Percentiles rank a stretch among this genome's conserved stretches.
These are phyloP conservation scores for Diaporthe helianthi DNA, from an alignment of 2,329 filamentous ascomycete species.

Conservation along the genomic window DNA sequence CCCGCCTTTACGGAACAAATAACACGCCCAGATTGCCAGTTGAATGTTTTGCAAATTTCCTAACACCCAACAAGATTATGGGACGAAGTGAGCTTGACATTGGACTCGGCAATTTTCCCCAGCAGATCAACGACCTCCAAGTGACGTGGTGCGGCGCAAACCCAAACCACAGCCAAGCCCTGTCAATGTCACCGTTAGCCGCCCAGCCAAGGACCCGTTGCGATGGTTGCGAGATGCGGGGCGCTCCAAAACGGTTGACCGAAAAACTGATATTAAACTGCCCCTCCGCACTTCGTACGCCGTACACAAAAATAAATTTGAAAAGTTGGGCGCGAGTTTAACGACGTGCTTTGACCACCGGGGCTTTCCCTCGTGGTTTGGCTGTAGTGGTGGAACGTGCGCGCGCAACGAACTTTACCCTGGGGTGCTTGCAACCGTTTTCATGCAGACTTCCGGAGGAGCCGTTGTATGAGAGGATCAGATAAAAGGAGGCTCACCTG, in stretches of 20 bases:
- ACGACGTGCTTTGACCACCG: too few relatives aligned
- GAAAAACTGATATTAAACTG: too few relatives aligned
- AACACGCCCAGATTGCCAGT: neutral
- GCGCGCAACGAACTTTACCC: too few relatives aligned
- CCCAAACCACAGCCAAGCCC: neutral
- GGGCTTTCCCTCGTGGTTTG: too few relatives aligned
- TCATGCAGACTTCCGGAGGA: too few relatives aligned
- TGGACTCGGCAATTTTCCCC: neutral
- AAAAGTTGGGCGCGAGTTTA: too few relatives aligned
- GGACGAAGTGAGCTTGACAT: neutral
- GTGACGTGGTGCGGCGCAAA: neutral
- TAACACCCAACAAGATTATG: neutral
- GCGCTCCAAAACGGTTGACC: neutral
- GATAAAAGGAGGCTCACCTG: too few relatives aligned
- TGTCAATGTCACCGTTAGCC: neutral
- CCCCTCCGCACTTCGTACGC: too few relatives aligned
- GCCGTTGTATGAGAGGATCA: too few relatives aligned
- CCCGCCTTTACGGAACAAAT: neutral
- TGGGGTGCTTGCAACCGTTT: too few relatives aligned
- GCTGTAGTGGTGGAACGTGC: too few relatives aligned
- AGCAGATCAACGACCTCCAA: neutral
- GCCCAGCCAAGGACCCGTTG: neutral
- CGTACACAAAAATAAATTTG: too few relatives aligned
- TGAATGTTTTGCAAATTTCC: neutral
- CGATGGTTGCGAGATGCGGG: neutral